Evolutionary conservation across 2,329 filamentous ascomycete genomes (phyloP).

Genomic region (Dactylellina cionopaga): DNA sequence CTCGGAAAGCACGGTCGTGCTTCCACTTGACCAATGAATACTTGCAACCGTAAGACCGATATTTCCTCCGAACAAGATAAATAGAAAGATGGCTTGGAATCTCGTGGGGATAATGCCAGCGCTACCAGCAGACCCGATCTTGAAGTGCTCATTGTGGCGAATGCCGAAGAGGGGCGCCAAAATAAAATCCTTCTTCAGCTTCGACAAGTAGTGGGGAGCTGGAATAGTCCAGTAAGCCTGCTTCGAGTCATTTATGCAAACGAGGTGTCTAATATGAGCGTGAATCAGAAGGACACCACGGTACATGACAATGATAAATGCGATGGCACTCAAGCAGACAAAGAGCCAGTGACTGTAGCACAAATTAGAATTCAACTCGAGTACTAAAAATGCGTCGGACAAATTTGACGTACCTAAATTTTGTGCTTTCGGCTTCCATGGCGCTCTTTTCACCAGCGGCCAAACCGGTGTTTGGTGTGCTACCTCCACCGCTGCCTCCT

Average conservation of each 20-base stretch:
- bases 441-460: constrained; percentile 29
- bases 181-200: constrained; percentile 72
- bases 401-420: constrained; percentile 30
- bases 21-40: constrained; percentile 69
- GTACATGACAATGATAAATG: constrained; percentile 27
- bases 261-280: constrained; percentile 41
- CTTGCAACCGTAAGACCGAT: constrained; percentile 77
- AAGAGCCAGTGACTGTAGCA: constrained; percentile 42
- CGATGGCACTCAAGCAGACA: constrained; percentile 17
- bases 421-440: constrained; percentile 45
- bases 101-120: constrained; percentile 82
- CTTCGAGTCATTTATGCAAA: constrained; percentile 43
- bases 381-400: not conserved
- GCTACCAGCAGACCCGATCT: constrained; percentile 74
- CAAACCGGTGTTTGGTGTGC: not conserved
- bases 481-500: constrained; percentile 7
- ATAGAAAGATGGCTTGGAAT: constrained; percentile 76
- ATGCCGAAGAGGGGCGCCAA: constrained; percentile 78
- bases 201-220: constrained; percentile 27
- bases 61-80: constrained; percentile 76
- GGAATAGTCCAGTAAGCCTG: constrained; percentile 45
- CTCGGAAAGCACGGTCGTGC: constrained; percentile 63
- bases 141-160: constrained; percentile 79
- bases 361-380: not conserved
- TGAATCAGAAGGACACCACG: constrained; percentile 19